Conservation (phyloP, 2,329 filamentous ascomycete genomes). For the Neopestalotiopsis clavispora region DNA sequence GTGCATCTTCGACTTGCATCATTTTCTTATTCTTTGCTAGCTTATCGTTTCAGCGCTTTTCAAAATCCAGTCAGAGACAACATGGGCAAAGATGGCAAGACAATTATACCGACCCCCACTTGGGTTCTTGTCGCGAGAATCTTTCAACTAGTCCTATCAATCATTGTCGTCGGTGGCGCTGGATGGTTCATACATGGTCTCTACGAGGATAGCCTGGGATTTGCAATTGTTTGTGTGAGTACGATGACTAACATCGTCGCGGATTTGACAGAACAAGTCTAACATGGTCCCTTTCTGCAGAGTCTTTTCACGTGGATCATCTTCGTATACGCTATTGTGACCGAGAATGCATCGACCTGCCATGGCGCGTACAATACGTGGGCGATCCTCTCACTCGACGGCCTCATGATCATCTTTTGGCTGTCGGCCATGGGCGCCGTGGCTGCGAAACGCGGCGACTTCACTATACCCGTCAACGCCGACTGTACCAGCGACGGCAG, state of each 20-base stretch:
- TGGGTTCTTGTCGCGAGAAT: slow-evolving; percentile 49
- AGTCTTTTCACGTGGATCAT: slow-evolving; percentile 51
- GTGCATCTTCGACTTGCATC: background rate
- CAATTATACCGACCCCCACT: slow-evolving; percentile 45
- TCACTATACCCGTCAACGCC: slow-evolving; percentile 35
- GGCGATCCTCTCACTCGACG: slow-evolving; percentile 49
- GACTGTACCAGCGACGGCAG: slow-evolving; percentile 44
- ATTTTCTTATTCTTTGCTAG: background rate
- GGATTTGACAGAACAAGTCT: background rate
- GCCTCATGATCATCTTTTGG: slow-evolving; percentile 52
- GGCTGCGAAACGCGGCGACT: slow-evolving; percentile 44
- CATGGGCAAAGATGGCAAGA: slow-evolving; percentile 27
- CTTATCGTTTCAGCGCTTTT: background rate
- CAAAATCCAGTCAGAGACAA: background rate
- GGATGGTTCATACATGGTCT: slow-evolving; percentile 45
- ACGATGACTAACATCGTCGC: background rate
- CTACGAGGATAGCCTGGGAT: slow-evolving; percentile 45
- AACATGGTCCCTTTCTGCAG: slow-evolving; percentile 29
- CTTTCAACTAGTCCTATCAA: slow-evolving; percentile 45
- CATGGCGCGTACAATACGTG: slow-evolving; percentile 47
- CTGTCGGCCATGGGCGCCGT: slow-evolving; percentile 46
- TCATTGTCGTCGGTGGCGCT: slow-evolving; percentile 49
- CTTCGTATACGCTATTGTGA: slow-evolving; percentile 45
- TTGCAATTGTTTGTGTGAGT: slow-evolving; percentile 46
- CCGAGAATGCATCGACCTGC: slow-evolving; percentile 43